Conservation (phyloP, 768 basidiomycete genomes). For the Rickenella mellea region DNA sequence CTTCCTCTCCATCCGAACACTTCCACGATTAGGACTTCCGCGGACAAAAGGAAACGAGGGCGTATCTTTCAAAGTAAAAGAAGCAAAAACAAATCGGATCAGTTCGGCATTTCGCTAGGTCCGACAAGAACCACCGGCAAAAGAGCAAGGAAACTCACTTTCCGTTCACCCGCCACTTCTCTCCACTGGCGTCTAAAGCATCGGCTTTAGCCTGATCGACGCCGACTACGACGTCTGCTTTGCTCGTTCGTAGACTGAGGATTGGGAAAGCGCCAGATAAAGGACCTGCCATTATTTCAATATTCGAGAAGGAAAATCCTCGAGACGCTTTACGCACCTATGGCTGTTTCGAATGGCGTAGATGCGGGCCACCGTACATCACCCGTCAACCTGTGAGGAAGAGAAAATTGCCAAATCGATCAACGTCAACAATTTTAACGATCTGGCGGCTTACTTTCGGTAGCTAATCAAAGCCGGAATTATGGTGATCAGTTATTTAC, state of each 20-base stretch:
- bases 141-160: slow-evolving; percentile 37
- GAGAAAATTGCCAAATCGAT: too few relatives aligned
- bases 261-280: slow-evolving; percentile 72
- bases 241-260: slow-evolving; percentile 84
- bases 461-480: slow-evolving; percentile 37
- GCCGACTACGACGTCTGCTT: slow-evolving; percentile 90
- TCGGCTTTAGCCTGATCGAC: slow-evolving; percentile 61
- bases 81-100: not conserved
- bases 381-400: slow-evolving; percentile 60
- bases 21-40: not conserved
- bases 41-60: slow-evolving; percentile 22
- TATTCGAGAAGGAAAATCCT: not conserved
- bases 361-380: slow-evolving; percentile 83
- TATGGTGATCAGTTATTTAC: not conserved
- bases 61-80: slow-evolving; percentile 24
- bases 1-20: not conserved
- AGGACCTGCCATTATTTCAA: slow-evolving; percentile 41
- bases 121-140: not conserved
- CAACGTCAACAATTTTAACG: not conserved
- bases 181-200: slow-evolving; percentile 50
- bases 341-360: slow-evolving; percentile 61
- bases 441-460: slow-evolving; percentile 54
- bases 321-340: slow-evolving; percentile 39
- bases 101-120: not conserved
- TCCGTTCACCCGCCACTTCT: slow-evolving; percentile 74